Evolutionary conservation across 2,329 filamentous ascomycete genomes (phyloP).

Genomic region (Zasmidium citrigriseum): DNA sequence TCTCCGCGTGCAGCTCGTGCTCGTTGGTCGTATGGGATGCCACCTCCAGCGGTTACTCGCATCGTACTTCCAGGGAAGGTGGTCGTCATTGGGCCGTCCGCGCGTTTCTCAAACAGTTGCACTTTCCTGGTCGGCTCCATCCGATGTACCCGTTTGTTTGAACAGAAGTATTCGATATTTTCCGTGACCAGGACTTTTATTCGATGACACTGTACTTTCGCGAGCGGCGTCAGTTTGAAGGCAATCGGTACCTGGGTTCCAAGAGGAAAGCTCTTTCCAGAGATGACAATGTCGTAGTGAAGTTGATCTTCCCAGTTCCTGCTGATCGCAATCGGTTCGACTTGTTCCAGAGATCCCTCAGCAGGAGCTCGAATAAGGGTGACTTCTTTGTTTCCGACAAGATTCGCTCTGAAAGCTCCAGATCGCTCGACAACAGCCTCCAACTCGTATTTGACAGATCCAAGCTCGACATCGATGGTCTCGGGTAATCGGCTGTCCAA

Average conservation of each 20-base stretch:
- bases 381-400: constrained; percentile 80
- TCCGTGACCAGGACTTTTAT: constrained; percentile 91
- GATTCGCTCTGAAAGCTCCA: constrained; percentile 85
- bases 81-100: constrained; percentile 73
- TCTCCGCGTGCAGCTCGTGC: constrained; percentile 58
- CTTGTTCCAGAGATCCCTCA: constrained; percentile 84
- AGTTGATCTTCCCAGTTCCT: constrained; percentile 93
- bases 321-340: constrained; percentile 91
- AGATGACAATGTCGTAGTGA: constrained; percentile 95
- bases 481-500: constrained; percentile 78
- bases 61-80: constrained; percentile 75
- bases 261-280: constrained; percentile 89
- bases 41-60: constrained; percentile 76
- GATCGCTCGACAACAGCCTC: constrained; percentile 83
- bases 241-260: constrained; percentile 87
- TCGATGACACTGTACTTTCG: constrained; percentile 90
- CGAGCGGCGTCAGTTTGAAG: constrained; percentile 88
- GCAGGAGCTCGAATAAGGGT: constrained; percentile 81
- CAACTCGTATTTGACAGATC: constrained; percentile 83
- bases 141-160: constrained; percentile 79
- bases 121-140: constrained; percentile 84
- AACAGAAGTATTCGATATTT: constrained; percentile 87
- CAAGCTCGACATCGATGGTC: constrained; percentile 83
- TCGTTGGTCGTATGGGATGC: constrained; percentile 66
- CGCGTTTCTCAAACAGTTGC: constrained; percentile 82